Base-by-base conservation (phyloP, 169 alveolate genomes). In the Plasmodium cynomolgi region DNA sequence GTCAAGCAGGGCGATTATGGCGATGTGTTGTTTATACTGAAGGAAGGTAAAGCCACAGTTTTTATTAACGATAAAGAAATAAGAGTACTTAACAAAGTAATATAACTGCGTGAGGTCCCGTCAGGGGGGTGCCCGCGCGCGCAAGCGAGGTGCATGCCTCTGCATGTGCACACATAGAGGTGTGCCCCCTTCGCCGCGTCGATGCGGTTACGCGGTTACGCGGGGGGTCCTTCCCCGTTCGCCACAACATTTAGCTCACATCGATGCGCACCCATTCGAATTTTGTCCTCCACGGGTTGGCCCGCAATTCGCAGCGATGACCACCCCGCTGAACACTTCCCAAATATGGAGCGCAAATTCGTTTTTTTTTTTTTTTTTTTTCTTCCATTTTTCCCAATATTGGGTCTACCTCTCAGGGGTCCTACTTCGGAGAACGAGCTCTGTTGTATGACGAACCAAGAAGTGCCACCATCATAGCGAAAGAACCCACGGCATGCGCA, bases 361-460 rank as follows among this genome's bases (percentile, higher is more conserved):
- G n/a, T n/a, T 50, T 54, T 50, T 17, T 20, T 44, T 62, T 31
- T 72, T 79, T 9, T 33, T 58, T 83, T 54, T 68, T 33, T 39
- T 1, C 2, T 17, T 15, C 79, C 29, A 31, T 54, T 91, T 85
- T 39, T 75, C 80, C 80, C 37, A 71, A 41, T 83, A 94, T 90
- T 95, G 84, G 99, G 99, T 1, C 98, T 97, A 97, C 85, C 98
- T 98, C 71, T 26, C 92, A 96, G 86, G 99, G 99, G 1, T 99
- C 98, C 29, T 98, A 97, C 90, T 98, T 98, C 75, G 99, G 99
- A 1, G 99, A 98, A 95, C 85, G 98, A 62, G 98, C 99, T 7
- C 86, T 98, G 85, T 84, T 98, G 82, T 97, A 97, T 84, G 98
- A 98, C 73, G 99, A 97, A 75, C 99, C 99, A 0, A 92, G 99